phyloP scores from a whole-genome alignment of 2,329 filamentous ascomycete species.

The Cryoendolithus antarcticus region DNA sequence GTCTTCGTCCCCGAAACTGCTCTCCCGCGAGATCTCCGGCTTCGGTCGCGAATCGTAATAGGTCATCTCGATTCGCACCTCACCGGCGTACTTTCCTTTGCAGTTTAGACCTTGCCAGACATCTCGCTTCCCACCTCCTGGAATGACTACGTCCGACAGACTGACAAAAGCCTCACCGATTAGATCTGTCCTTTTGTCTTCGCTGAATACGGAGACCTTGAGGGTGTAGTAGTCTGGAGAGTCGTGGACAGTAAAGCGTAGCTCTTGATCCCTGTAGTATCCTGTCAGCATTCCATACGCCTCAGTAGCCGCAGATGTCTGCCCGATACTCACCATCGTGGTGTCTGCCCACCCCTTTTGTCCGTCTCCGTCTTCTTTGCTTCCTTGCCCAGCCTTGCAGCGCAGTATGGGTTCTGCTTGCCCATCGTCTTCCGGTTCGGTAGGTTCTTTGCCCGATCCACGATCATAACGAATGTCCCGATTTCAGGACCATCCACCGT shows the following conservation, averaged over 20 bases:
- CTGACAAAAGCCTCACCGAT: conserved; percentile 92
- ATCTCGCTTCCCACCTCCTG: conserved; percentile 86
- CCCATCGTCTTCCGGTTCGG: conserved; percentile 95
- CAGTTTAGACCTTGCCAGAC: conserved; percentile 80
- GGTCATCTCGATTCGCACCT: conserved; percentile 88
- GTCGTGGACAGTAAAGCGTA: conserved; percentile 91
- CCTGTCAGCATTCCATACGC: no score
- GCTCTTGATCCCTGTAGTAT: conserved; percentile 74
- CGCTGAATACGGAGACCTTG: conserved; percentile 93
- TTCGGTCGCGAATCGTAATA: conserved; percentile 87
- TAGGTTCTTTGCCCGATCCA: conserved; percentile 92
- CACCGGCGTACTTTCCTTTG: conserved; percentile 90
- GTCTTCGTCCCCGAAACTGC: conserved; percentile 2
- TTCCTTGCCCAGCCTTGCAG: conserved; percentile 84
- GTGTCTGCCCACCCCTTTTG: conserved; percentile 86
- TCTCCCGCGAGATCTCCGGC: conserved; percentile 48
- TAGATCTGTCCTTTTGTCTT: conserved; percentile 93
- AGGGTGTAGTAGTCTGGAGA: conserved; percentile 92
- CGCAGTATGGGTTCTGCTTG: conserved; percentile 97
- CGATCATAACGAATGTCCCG: conserved; percentile 79
- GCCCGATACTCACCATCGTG: conserved; percentile 60
- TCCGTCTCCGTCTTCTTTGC: conserved; percentile 96
- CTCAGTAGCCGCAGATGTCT: no score
- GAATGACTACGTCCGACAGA: conserved; percentile 65
- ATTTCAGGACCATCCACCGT: conserved; percentile 85